Evolutionary conservation across 305 asterid genomes (phyloP).

Genomic region (Fraxinus velutina): DNA sequence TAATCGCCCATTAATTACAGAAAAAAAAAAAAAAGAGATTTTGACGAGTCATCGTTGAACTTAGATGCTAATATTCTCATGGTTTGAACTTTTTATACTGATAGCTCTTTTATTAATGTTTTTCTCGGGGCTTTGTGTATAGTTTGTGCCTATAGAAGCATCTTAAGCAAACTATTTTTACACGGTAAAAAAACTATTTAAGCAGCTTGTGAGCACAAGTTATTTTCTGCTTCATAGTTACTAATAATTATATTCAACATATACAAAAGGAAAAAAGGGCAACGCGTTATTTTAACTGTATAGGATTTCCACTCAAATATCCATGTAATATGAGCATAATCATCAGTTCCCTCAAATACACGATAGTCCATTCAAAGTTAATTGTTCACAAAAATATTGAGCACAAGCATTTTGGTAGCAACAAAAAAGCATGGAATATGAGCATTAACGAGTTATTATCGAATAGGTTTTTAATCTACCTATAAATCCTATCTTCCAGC

Average conservation of each 20-base stretch:
- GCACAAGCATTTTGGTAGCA: neutral
- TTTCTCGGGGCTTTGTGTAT: neutral
- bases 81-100: neutral
- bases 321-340: neutral
- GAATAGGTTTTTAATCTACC: constrained; percentile 37
- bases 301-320: neutral
- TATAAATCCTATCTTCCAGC: constrained; percentile 92
- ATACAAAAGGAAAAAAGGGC: neutral
- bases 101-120: neutral
- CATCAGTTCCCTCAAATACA: neutral
- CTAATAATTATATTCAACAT: neutral
- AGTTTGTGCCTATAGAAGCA: neutral
- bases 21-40: neutral
- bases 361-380: neutral
- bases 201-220: neutral
- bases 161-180: neutral
- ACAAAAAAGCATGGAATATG: neutral
- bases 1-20: neutral
- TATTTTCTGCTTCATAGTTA: neutral
- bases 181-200: neutral
- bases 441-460: constrained; percentile 2
- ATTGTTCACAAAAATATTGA: neutral
- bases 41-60: neutral
- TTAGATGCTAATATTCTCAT: neutral
- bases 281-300: neutral